Conservation (phyloP, 495 filamentous ascomycete genomes). For the Trichoderma orchidacearum region DNA sequence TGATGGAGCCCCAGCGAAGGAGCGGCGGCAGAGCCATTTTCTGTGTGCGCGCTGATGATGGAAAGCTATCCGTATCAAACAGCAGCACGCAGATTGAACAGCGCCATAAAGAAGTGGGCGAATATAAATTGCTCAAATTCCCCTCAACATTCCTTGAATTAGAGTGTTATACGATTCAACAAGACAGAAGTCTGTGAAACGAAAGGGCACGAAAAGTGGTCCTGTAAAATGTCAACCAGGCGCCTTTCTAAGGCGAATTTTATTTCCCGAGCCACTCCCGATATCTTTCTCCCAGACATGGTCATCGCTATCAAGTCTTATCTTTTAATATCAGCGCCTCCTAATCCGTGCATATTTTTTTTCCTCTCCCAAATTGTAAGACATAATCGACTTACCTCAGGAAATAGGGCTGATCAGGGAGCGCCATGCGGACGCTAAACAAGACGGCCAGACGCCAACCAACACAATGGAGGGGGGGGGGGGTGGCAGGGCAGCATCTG, state of each 20-base stretch:
- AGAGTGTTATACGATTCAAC: no score
- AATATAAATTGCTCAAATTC: not conserved
- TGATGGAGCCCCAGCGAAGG: constrained; percentile 1
- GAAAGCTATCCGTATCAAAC: not conserved
- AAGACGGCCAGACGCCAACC: not conserved
- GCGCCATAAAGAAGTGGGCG: not conserved
- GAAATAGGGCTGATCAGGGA: no score
- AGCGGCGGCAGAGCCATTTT: constrained; percentile 1
- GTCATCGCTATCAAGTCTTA: no score
- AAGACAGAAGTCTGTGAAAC: no score
- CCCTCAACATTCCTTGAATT: not conserved
- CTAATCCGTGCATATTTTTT: no score
- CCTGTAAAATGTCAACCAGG: not conserved
- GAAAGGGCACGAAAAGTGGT: not conserved
- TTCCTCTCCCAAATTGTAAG: no score
- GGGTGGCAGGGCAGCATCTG: not conserved
- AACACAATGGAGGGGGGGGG: not conserved
- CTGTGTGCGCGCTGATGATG: not conserved
- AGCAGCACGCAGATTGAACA: not conserved
- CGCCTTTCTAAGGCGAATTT: not conserved
- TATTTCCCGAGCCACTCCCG: no score
- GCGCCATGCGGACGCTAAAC: not conserved
- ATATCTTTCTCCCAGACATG: no score
- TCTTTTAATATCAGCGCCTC: no score
- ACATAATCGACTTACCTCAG: no score